Evolutionary conservation across 2,329 filamentous ascomycete genomes (phyloP).

Genomic region (Fusarium robinianum): DNA sequence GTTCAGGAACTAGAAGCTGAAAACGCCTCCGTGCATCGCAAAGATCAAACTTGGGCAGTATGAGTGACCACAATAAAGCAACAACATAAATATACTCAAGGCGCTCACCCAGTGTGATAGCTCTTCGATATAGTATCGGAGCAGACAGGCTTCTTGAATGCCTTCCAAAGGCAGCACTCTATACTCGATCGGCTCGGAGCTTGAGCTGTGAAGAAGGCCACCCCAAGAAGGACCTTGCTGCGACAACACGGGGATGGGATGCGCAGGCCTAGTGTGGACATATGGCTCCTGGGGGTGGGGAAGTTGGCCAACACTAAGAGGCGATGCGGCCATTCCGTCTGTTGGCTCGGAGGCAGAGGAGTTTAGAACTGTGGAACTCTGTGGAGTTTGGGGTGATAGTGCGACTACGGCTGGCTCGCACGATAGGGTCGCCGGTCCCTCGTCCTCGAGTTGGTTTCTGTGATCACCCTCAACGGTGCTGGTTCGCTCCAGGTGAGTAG

Average conservation of each 20-base stretch:
- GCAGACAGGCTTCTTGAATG: constrained; percentile 27
- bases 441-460: neutral
- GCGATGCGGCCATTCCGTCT: neutral
- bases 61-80: rapidly evolving
- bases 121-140: constrained; percentile 28
- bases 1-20: constrained; percentile 22
- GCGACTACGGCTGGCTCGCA: neutral
- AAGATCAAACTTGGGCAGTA: constrained; percentile 13
- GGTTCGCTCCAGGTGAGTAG: rapidly evolving
- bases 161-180: neutral
- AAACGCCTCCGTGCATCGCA: constrained; percentile 19
- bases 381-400: constrained; percentile 1
- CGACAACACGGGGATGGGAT: neutral
- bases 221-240: constrained; percentile 20
- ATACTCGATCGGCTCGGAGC: constrained; percentile 9
- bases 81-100: rapidly evolving
- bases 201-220: neutral
- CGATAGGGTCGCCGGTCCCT: neutral
- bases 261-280: neutral
- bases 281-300: neutral
- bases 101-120: constrained; percentile 24
- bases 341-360: neutral
- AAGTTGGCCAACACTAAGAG: neutral
- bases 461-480: neutral
- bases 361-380: neutral